These are phyloP conservation scores for Bothriochloa decipiens DNA, from an alignment of 176 grass and related monocot genomes.

Conservation along the genomic window DNA sequence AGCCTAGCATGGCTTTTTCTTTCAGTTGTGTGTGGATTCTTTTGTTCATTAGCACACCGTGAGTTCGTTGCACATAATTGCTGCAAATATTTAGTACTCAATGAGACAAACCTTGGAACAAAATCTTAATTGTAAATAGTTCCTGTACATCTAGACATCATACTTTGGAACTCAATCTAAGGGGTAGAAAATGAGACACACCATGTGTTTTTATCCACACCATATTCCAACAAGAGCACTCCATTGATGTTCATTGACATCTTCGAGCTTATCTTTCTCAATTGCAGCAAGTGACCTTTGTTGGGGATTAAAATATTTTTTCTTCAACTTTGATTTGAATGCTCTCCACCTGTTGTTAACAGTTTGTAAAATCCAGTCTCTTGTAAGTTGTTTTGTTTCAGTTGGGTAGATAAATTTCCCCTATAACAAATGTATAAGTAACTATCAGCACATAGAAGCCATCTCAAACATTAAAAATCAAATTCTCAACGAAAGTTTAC, in stretches of 20 bases:
- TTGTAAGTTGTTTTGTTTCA: slow-evolving; percentile 12
- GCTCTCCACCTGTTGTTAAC: not conserved
- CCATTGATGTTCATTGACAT: slow-evolving; percentile 13
- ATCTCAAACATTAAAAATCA: not conserved
- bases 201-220: not conserved
- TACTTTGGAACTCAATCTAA: not conserved
- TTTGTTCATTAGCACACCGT: not conserved
- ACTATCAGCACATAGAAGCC: not conserved
- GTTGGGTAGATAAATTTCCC: not conserved
- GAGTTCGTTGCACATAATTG: not conserved
- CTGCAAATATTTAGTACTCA: not conserved
- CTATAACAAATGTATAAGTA: not conserved
- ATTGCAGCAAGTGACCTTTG: not conserved
- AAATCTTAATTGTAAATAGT: not conserved
- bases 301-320: not conserved
- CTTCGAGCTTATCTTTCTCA: not conserved
- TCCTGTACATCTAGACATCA: no score
- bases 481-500: not conserved
- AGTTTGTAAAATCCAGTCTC: not conserved
- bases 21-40: not conserved
- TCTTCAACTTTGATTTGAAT: slow-evolving; percentile 27
- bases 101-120: not conserved
- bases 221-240: not conserved
- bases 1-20: slow-evolving; percentile 5
- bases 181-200: not conserved